Evolutionary conservation across 805 yeast genomes (phyloP).

Genomic region (Myxozyma nipponensis): DNA sequence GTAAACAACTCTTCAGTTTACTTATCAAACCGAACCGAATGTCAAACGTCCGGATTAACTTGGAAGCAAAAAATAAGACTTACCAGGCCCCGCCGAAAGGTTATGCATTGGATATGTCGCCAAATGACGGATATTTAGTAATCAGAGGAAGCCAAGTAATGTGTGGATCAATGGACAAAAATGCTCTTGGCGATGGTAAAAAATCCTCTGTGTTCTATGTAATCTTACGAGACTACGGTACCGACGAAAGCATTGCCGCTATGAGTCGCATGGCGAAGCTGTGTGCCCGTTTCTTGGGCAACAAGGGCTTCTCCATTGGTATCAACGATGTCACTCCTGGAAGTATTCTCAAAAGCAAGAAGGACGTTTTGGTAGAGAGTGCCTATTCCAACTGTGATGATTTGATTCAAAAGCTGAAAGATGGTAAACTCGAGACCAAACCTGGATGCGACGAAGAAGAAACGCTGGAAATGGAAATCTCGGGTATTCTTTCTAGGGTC

Average conservation of each 20-base stretch:
- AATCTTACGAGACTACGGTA: conserved; percentile 92
- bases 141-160: conserved; percentile 85
- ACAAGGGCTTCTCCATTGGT: conserved; percentile 96
- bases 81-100: conserved; percentile 70
- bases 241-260: conserved; percentile 89
- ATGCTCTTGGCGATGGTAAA: conserved; percentile 95
- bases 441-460: conserved; percentile 99
- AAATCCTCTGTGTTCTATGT: conserved; percentile 95
- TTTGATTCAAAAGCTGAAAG: conserved; percentile 68
- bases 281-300: conserved; percentile 92
- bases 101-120: conserved; percentile 89
- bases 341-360: conserved; percentile 62
- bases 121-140: conserved; percentile 90
- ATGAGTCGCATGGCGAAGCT: conserved; percentile 99
- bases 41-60: conserved; percentile 78
- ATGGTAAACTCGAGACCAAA: conserved; percentile 92
- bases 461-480: conserved; percentile 94
- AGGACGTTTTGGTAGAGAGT: conserved; percentile 82
- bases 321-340: conserved; percentile 97
- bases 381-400: conserved; percentile 92
- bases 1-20: conserved; percentile 88
- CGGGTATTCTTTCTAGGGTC: conserved; percentile 92
- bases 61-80: conserved; percentile 93
- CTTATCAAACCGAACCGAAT: conserved; percentile 75
- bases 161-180: conserved; percentile 96